These are phyloP conservation scores for Kodamaea sp. DNA, from an alignment of 1,139 yeast species.

Conservation along the genomic window DNA sequence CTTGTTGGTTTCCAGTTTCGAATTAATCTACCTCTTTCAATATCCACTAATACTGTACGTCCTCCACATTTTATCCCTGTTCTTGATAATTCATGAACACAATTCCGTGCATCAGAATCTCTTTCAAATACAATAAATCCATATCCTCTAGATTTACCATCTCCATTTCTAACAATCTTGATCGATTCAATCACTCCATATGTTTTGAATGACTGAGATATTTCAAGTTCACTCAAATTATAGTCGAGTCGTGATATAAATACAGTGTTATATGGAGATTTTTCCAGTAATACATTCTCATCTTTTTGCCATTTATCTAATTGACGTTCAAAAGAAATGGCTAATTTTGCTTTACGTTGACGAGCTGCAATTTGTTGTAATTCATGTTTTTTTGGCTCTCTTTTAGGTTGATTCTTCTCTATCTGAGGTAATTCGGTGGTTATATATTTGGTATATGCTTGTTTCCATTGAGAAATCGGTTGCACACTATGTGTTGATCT, in stretches of 20 bases:
- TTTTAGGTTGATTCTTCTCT: slow-evolving; percentile 20
- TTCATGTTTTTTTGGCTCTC: slow-evolving; percentile 11
- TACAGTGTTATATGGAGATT: slow-evolving; percentile 74
- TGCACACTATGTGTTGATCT: slow-evolving; percentile 50
- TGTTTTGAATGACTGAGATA: slow-evolving; percentile 57
- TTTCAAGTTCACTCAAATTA: slow-evolving; percentile 61
- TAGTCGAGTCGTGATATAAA: slow-evolving; percentile 74
- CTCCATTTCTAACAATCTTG: slow-evolving; percentile 59
- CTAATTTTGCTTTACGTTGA: slow-evolving; percentile 8
- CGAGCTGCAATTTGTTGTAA: slow-evolving; percentile 8
- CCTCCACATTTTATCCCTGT: slow-evolving; percentile 31
- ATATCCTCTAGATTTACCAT: slow-evolving; percentile 69
- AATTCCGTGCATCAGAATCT: slow-evolving; percentile 54
- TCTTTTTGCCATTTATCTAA: slow-evolving; percentile 36
- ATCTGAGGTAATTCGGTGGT: slow-evolving; percentile 19
- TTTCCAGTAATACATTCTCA: slow-evolving; percentile 53
- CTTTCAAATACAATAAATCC: slow-evolving; percentile 75
- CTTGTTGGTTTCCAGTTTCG: slow-evolving; percentile 79
- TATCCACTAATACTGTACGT: slow-evolving; percentile 66
- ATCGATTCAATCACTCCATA: slow-evolving; percentile 71
- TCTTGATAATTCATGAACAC: slow-evolving; percentile 58
- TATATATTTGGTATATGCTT: slow-evolving; percentile 29
- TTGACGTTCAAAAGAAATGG: slow-evolving; percentile 36
- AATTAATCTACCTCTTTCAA: slow-evolving; percentile 75
- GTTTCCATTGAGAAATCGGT: slow-evolving; percentile 47